Conservation (phyloP, 2,329 filamentous ascomycete species). For the Rhynchosporium agropyri region DNA sequence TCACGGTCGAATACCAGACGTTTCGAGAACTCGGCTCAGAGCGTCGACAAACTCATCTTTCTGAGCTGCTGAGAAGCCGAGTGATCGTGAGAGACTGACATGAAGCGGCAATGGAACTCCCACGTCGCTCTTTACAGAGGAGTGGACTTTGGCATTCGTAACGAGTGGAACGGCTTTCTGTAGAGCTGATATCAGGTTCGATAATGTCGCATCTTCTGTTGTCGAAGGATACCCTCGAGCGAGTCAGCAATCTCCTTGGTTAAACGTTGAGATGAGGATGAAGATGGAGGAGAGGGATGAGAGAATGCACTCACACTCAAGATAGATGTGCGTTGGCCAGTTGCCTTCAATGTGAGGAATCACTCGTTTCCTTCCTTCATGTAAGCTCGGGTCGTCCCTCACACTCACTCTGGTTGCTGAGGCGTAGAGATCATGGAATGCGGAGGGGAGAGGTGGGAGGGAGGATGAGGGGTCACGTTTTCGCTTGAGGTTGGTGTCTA, state of each 20-base stretch:
- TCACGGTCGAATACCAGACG: conserved; percentile 49
- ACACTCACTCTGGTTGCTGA: conserved; percentile 76
- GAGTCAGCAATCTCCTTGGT: conserved; percentile 31
- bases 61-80: conserved; percentile 72
- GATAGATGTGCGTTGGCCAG: conserved; percentile 91
- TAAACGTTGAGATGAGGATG: too few relatives aligned
- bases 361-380: conserved; percentile 80
- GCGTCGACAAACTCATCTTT: conserved; percentile 67
- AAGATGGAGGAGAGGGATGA: background rate
- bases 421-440: conserved; percentile 90
- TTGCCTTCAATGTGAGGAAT: conserved; percentile 85
- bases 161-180: conserved; percentile 31
- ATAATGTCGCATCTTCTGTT: conserved; percentile 52
- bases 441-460: conserved; percentile 73
- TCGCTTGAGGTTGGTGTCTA: conserved; percentile 44
- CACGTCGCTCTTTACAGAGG: conserved; percentile 76
- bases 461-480: conserved; percentile 33
- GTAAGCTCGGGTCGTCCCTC: conserved; percentile 79
- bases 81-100: conserved; percentile 83
- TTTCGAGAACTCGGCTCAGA: conserved; percentile 51
- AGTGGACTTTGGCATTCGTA: conserved; percentile 53
- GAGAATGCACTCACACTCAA: conserved; percentile 73
- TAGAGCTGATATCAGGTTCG: conserved; percentile 47
- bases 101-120: conserved; percentile 80
- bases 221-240: conserved; percentile 57